Conservation (phyloP, 805 yeast species). For the Yamadazyma insecticola region DNA sequence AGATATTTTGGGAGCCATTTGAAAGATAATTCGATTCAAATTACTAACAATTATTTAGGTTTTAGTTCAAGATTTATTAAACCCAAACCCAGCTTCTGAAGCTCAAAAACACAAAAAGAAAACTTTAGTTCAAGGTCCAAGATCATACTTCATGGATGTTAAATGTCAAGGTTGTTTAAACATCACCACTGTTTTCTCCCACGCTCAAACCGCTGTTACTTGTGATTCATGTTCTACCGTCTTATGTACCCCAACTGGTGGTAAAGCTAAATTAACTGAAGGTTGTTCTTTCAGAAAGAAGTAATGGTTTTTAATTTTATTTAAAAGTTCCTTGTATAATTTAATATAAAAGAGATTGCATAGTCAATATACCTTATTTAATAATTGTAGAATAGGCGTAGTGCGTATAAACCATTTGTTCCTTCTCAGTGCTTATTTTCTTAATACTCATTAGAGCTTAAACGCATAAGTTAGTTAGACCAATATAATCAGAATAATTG, state of each 20-base stretch:
- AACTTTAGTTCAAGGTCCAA: conserved; percentile 95
- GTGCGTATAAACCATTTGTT: too few relatives aligned
- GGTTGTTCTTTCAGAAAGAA: conserved; percentile 99
- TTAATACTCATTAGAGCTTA: too few relatives aligned
- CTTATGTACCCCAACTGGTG: conserved; percentile 99
- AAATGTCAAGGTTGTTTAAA: conserved; percentile 99
- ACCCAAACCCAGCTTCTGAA: conserved; percentile 98
- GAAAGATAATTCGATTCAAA: too few relatives aligned
- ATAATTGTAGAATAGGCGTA: not conserved
- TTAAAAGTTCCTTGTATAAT: conserved; percentile 13
- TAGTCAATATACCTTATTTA: conserved; percentile 1
- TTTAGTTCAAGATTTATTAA: conserved; percentile 97
- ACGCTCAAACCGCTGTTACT: conserved; percentile 99
- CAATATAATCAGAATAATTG: too few relatives aligned
- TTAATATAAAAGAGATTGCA: conserved; percentile 9
- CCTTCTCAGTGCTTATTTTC: too few relatives aligned
- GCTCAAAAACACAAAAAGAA: conserved; percentile 95
- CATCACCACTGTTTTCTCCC: conserved; percentile 99
- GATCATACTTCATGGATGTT: conserved; percentile 99
- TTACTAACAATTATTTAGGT: conserved; percentile 48
- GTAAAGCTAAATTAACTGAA: conserved; percentile 99
- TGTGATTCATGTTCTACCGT: conserved; percentile 99
- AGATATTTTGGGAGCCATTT: too few relatives aligned
- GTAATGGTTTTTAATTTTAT: too few relatives aligned
- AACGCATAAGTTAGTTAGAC: too few relatives aligned